Evolutionary conservation across 2,329 filamentous ascomycete genomes (phyloP), one percentile per base, ranked within the genome.

Genomic region (Phialophora macrospora): DNA sequence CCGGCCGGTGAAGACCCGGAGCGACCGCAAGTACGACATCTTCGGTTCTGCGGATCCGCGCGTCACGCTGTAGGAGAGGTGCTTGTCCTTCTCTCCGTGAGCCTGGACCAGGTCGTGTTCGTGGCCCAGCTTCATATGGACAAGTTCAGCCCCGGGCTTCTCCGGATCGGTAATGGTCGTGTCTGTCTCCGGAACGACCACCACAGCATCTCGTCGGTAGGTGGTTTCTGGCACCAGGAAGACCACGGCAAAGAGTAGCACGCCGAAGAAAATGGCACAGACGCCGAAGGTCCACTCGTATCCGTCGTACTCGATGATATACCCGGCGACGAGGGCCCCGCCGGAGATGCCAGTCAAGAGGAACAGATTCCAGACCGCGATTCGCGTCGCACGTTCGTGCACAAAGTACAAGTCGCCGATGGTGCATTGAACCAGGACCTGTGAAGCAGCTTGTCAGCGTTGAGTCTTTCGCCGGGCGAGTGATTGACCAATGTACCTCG

Each of bases 341-440:
- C 77, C 71, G 6, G 78, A 77, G 1, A 79, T 80, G 2, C 72
- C 61, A 3, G 75, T 67, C 3, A 81, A 72, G 64, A 78, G 78
- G 38, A 79, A 74, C 8, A 79, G 79, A 62, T 80, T 80, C 51
- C 81, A 74, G 14, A 77, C 73, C 0, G 79, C 79, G 14, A 70
- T 70, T 11, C 68, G 63, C 3, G 64, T 68, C 32, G 63, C 74
- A 55, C 77, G 75, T 60, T 78, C 76, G 54, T 78, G 76, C 64
- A 78, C 74, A 69, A 77, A 78, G 69, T 77, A 78, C 67, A 79
- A 74, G 63, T 79, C 77, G 64, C 77, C 77, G 58, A 81, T 78
- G 66, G 76, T 84, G 71, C 81, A 82, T 72, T 84, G 83, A 4
- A 85, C 82, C 5, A 86, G 73, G 22, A 68, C 66, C 66, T 68